These are phyloP conservation scores for Hyaloscypha variabilis DNA, from an alignment of 495 filamentous ascomycete genomes.

Conservation along the genomic window DNA sequence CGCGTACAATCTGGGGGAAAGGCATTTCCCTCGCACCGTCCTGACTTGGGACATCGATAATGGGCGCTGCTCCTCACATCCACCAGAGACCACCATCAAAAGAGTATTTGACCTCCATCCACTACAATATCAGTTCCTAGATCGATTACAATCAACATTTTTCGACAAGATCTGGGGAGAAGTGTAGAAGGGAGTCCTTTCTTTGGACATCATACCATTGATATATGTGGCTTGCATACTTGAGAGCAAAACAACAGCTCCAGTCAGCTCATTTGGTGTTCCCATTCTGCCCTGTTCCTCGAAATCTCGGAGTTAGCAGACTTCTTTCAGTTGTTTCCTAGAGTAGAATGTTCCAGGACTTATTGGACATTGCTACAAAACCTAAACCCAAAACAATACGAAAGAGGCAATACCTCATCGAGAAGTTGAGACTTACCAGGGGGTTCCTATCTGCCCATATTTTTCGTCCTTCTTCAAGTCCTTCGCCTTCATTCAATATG, in stretches of 20 bases:
- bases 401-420: too few species aligned
- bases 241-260: conserved; percentile 66
- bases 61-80: too few species aligned
- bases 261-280: conserved; percentile 62
- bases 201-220: conserved; percentile 45
- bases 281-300: conserved; percentile 75
- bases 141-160: neutral
- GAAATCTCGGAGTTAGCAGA: too few species aligned
- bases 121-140: conserved; percentile 38
- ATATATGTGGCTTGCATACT: conserved; percentile 68
- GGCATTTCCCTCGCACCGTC: too few species aligned
- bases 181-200: conserved; percentile 13
- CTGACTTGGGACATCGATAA: too few species aligned
- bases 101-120: conserved; percentile 43
- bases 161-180: neutral
- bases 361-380: too few species aligned
- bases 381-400: too few species aligned
- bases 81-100: conserved; percentile 11
- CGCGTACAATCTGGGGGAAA: too few species aligned
- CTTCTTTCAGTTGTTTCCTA: too few species aligned
- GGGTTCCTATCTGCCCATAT: conserved; percentile 67
- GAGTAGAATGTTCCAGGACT: too few species aligned
- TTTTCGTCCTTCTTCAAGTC: conserved; percentile 52
- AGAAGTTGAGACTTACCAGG: too few species aligned
- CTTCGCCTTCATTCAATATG: conserved; percentile 69